Evolutionary conservation across 371 early-diverging fungal species (phyloP), one percentile per base, ranked within the genome.

Genomic region (Phascolomyces articulosus): DNA sequence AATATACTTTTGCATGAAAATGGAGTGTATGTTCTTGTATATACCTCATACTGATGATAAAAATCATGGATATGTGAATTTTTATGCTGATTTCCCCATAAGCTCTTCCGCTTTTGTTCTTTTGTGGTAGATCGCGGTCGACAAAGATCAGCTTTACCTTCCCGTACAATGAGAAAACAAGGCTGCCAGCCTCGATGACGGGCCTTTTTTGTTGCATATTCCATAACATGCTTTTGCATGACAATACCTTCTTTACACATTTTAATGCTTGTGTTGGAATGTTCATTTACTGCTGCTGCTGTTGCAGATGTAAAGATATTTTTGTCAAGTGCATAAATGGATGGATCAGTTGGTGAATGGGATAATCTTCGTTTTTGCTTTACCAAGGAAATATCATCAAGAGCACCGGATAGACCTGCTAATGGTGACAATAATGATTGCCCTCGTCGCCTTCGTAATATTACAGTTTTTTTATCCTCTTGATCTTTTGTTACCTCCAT

Each of bases 201-300:
- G 9, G 76, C 73, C 9, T 70, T 67, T 41, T 68, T 70, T 26
- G 65, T 65, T 15, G 59, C 44, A 2, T 55, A 53, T 38, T 73
- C 73, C 71, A 75, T 62, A 8, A 75, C 66, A 48, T 75, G 76
- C 38, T 75, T 75, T 8, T 71, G 70, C 67, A 73, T 75, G 0
- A 75, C 69, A 16, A 73, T 47, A 0, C 73, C 76, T 51, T 75
- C 71, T 40, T 47, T 59, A 23, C 57, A 29, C 21, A 24, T 18
- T 62, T 60, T 16, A 38, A 57, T 57, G 13, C 10, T 21, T 3
- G 24, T 6, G 23, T 47, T 4, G 38, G 6, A n/a, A 47, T 47
- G 47, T 47, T 23, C 26, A 16, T 47, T 47, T 13, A 13, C 16
- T 47, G 16, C 6, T 20, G 47, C 6, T 20, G 51, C 23, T 51